Base-by-base conservation (phyloP, 1,139 yeast genomes). In the Blastobotrys buckinghamii region DNA sequence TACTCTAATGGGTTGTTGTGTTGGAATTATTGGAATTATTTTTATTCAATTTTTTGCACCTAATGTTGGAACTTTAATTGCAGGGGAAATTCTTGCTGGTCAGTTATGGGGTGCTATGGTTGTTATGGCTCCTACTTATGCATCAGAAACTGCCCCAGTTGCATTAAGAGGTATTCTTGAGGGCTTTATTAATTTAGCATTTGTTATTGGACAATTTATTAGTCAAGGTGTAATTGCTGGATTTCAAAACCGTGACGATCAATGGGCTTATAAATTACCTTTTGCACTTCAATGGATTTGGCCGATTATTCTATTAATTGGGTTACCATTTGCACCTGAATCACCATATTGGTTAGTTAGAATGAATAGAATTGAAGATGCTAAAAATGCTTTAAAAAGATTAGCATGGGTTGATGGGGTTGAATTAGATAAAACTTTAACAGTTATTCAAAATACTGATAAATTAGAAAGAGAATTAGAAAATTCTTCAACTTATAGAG, bases 301-400 rank as follows among this genome's bases (percentile, higher is more conserved):
- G 84, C 83, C 84, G 1, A 54, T 77, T 48, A 81, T 79, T 17
- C 70, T 79, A 59, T 69, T 78, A 44, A 57, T 64, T 43, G 81
- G 78, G 52, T 69, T 77, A 64, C 58, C 57, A 24, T 47, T 60
- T 32, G 56, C 55, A 8, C 83, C 83, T 32, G 82, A 78, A 57
- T 73, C 81, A 24, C 83, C 83, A 44, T 76, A 80, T 72, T 77
- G 76, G 72, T 71, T 67, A 59, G 73, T 75, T 42, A 67, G 73
- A 33, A 69, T 65, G 56, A 66, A 65, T 39, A 60, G 65, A 36
- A 63, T 66, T 43, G 71, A 56, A 1, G 66, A 67, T 35, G 81
- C 81, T 22, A 70, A 67, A 34, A 50, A 51, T 17, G 42, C 61
- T 6, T 50, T 62, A 13, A 39, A 50, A 27, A 55, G 60, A 41